phyloP scores from a whole-genome alignment of 106 monocot species.

The Dioscorea zingiberensis region DNA sequence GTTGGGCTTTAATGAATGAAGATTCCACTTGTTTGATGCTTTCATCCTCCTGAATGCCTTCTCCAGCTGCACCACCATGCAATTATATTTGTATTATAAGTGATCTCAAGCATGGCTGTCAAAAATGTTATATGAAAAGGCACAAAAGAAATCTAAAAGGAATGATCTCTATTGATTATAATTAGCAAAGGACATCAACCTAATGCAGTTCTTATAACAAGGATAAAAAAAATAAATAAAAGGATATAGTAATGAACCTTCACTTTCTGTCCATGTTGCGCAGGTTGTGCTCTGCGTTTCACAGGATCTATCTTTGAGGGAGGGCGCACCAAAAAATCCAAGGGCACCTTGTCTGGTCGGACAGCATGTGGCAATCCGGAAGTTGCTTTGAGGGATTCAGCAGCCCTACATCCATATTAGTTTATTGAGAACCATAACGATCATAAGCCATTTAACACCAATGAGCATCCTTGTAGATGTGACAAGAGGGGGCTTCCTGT shows the following conservation, averaged over 20 bases:
- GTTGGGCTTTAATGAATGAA: slow-evolving; percentile 88
- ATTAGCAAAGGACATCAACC: too few species aligned
- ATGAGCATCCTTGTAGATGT: too few species aligned
- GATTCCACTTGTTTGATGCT: slow-evolving; percentile 82
- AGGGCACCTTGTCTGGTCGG: slow-evolving; percentile 75
- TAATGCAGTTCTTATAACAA: neutral
- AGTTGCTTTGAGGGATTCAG: slow-evolving; percentile 59
- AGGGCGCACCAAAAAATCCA: slow-evolving; percentile 89
- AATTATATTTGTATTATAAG: too few species aligned
- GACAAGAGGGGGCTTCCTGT: too few species aligned
- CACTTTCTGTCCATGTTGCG: slow-evolving; percentile 61
- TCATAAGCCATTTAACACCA: too few species aligned
- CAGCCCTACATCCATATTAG: slow-evolving; percentile 25
- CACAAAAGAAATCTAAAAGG: too few species aligned
- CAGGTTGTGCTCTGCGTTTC: slow-evolving; percentile 62
- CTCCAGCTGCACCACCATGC: slow-evolving; percentile 59
- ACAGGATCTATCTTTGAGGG: slow-evolving; percentile 91
- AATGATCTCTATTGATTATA: too few species aligned
- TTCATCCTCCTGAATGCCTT: slow-evolving; percentile 84
- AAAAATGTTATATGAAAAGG: too few species aligned
- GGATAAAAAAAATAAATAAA: neutral
- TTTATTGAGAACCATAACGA: too few species aligned
- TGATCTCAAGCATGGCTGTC: too few species aligned
- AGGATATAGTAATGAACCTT: slow-evolving; percentile 39
- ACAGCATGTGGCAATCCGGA: slow-evolving; percentile 67